Conservation (phyloP, 495 filamentous ascomycete species). For the Talaromyces thailandensis region DNA sequence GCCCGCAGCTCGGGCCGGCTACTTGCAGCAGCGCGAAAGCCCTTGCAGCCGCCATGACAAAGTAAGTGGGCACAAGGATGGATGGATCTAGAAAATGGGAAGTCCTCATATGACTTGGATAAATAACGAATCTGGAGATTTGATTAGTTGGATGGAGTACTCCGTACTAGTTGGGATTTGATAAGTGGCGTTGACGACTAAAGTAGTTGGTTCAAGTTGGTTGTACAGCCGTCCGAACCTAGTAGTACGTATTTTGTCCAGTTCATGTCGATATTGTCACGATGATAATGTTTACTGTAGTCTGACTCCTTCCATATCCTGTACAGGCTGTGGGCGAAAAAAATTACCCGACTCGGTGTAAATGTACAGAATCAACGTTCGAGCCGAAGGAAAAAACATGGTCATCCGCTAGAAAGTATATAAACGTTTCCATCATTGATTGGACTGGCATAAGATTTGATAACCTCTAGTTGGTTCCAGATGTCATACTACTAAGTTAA, state of each 20-base stretch:
- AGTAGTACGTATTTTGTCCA: not conserved
- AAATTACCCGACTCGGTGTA: not conserved
- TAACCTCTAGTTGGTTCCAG: not conserved
- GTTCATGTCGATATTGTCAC: not conserved
- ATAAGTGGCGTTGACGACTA: not conserved
- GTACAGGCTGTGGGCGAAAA: not conserved
- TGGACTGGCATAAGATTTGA: not conserved
- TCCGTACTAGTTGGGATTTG: not conserved
- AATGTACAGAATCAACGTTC: not conserved
- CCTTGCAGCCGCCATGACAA: not conserved
- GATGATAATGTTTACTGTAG: not conserved
- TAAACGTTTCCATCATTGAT: not conserved
- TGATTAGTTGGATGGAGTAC: not conserved
- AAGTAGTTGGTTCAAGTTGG: not conserved
- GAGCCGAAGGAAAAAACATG: not conserved
- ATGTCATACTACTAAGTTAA: not conserved
- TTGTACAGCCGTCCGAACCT: not conserved
- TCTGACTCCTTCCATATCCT: not conserved
- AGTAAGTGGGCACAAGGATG: not conserved
- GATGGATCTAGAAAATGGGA: not conserved
- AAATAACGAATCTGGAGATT: not conserved
- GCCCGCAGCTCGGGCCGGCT: conserved; percentile 1
- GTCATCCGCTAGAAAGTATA: not conserved
- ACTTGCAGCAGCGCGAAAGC: not conserved
- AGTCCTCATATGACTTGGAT: not conserved